Conservation (phyloP, 2,329 filamentous ascomycete genomes). For the Claviceps capensis region DNA sequence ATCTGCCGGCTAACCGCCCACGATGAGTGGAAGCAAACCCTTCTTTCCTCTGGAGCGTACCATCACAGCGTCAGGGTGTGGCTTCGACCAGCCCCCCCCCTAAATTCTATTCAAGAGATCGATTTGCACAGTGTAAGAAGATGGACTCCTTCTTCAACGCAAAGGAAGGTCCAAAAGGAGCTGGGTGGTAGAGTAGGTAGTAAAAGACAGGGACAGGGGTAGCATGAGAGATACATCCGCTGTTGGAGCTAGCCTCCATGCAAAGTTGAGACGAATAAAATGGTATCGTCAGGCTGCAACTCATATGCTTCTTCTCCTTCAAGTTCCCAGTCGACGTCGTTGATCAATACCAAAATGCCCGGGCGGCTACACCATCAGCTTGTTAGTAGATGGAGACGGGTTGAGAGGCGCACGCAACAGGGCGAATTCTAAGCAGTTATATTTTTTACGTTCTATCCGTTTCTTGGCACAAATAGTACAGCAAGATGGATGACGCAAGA, state of each 20-base stretch:
- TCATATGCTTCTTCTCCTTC: slow-evolving; percentile 89
- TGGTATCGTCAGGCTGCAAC: slow-evolving; percentile 68
- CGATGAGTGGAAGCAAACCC: background rate
- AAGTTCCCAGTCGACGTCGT: slow-evolving; percentile 96
- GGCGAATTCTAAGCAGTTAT: background rate
- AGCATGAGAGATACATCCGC: background rate
- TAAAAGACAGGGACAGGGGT: background rate
- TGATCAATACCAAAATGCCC: slow-evolving; percentile 90
- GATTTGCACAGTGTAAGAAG: background rate
- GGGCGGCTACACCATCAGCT: slow-evolving; percentile 50
- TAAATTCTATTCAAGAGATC: background rate
- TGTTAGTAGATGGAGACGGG: slow-evolving; percentile 11
- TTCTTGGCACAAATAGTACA: background rate
- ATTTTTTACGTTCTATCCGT: background rate
- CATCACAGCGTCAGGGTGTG: background rate
- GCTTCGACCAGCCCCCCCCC: background rate
- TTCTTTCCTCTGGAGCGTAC: background rate
- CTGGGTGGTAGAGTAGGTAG: background rate
- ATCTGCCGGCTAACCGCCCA: background rate
- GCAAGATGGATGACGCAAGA: background rate
- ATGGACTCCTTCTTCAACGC: background rate
- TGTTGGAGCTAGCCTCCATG: slow-evolving; percentile 59
- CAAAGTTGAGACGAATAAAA: slow-evolving; percentile 91
- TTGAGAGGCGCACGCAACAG: background rate
- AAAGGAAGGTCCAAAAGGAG: background rate